These are phyloP conservation scores for Boletus sp. DNA, from an alignment of 1,284 basidiomycete species.

Conservation along the genomic window DNA sequence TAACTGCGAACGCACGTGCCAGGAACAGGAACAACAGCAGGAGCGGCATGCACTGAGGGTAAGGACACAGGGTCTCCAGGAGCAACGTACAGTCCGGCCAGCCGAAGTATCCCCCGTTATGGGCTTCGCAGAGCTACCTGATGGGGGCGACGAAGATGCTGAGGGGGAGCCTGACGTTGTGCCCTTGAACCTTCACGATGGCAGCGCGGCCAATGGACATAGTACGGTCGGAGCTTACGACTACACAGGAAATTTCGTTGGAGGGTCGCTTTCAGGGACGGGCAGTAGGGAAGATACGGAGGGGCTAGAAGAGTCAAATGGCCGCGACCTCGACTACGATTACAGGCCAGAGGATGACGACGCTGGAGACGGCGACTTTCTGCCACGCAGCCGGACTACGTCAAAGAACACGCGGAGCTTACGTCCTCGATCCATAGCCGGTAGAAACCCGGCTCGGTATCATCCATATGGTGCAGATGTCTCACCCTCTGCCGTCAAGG, in stretches of 20 bases:
- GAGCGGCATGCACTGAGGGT: constrained; percentile 39
- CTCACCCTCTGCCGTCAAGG: constrained; percentile 38
- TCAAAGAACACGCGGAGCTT: constrained; percentile 44
- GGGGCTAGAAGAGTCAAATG: constrained; percentile 26
- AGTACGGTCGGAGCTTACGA: constrained; percentile 36
- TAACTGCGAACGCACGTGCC: constrained; percentile 42
- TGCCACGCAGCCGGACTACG: constrained; percentile 36
- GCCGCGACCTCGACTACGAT: constrained; percentile 30
- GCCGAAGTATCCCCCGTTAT: constrained; percentile 40
- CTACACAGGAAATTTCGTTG: constrained; percentile 25
- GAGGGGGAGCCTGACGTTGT: constrained; percentile 39
- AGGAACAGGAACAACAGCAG: constrained; percentile 43
- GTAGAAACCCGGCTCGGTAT: constrained; percentile 39
- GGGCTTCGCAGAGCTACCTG: constrained; percentile 36
- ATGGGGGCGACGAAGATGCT: constrained; percentile 39
- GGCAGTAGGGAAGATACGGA: constrained; percentile 36
- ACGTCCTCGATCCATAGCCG: constrained; percentile 41
- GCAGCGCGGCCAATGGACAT: constrained; percentile 30
- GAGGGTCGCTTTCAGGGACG: constrained; percentile 33
- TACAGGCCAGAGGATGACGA: constrained; percentile 36
- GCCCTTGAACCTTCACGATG: constrained; percentile 34
- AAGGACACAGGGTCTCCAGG: constrained; percentile 39
- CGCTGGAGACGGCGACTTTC: constrained; percentile 41
- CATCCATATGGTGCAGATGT: constrained; percentile 37
- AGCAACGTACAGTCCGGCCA: constrained; percentile 39